Evolutionary conservation across 2,329 filamentous ascomycete species (phyloP), one percentile per base, ranked within the genome.

Genomic region (Cordyceps javanica): DNA sequence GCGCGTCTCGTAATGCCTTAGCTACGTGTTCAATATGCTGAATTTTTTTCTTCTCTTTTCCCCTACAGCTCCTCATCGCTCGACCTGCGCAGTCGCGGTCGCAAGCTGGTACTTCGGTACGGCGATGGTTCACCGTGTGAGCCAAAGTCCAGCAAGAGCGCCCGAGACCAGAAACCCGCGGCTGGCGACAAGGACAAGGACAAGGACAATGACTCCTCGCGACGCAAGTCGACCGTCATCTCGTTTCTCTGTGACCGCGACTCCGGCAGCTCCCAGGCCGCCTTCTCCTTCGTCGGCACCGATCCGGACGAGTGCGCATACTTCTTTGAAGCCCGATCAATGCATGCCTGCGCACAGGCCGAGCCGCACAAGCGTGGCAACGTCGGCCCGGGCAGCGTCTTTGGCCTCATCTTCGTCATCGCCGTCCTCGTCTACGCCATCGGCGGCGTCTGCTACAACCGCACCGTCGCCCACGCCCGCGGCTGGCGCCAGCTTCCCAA

Each of bases 401-500:
- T 99, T 69, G 89, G 89, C 60, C 88, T 97, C 62, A 97, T 99
- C 70, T 82, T 84, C 63, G 77, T 80, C 60, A 81, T 85, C 60
- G 89, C 92, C 10, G 80, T 97, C 38, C 75, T 93, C 10, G 94
- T 94, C 23, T 99, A 99, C 73, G 77, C 96, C 57, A 82, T 95
- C 38, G 94, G 94, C 64, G 94, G 94, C 67, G 89, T 96, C 65
- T 91, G 96, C 62, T 99, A 97, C 77, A 93, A 97, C 73, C 85
- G 94, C 60, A 95, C 91, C 32, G 92, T 99, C 59, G 88, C 92
- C 73, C 90, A 99, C 70, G 91, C 96, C 65, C 82, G 94, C 61
- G 94, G 94, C 49, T 97, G 93, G 94, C 85, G 90, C 64, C 94
- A 99, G 72, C 77, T 97, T 64, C 94, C 94, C 55, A 97, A 99